phyloP scores from a whole-genome alignment of 768 basidiomycete species.

The Rhizopogon salebrosus region DNA sequence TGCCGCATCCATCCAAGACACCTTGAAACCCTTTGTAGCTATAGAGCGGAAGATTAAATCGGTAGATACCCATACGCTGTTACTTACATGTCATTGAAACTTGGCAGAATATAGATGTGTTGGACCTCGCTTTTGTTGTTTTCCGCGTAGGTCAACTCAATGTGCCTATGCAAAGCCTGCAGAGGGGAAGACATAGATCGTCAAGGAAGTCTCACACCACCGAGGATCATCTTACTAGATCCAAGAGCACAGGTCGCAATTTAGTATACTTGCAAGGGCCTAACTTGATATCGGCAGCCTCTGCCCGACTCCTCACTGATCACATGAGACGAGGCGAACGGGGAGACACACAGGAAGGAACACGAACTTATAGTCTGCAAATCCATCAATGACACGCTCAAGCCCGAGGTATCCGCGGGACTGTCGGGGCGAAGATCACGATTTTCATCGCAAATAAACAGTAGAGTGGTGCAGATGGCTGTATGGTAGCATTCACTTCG shows the following conservation, averaged over 20 bases:
- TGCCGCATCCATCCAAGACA: background rate
- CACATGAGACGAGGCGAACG: background rate
- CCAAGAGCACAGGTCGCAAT: background rate
- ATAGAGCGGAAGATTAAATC: background rate
- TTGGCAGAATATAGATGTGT: background rate
- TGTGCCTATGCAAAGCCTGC: background rate
- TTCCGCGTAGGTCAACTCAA: background rate
- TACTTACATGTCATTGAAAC: background rate
- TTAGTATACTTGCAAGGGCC: background rate
- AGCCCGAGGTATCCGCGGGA: background rate
- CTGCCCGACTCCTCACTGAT: background rate
- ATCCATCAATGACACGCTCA: background rate
- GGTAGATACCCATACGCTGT: too few species aligned
- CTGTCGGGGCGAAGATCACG: background rate
- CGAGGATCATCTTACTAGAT: background rate
- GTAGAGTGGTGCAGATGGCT: background rate
- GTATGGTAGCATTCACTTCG: background rate
- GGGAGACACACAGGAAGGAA: background rate
- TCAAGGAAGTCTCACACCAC: background rate
- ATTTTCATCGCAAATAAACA: background rate
- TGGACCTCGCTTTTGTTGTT: background rate
- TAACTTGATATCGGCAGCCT: background rate
- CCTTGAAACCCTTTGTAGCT: background rate
- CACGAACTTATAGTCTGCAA: background rate
- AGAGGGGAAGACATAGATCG: background rate